Base-by-base conservation (phyloP, 108 stramenopile species). In the Cylindrotheca fusiformis region DNA sequence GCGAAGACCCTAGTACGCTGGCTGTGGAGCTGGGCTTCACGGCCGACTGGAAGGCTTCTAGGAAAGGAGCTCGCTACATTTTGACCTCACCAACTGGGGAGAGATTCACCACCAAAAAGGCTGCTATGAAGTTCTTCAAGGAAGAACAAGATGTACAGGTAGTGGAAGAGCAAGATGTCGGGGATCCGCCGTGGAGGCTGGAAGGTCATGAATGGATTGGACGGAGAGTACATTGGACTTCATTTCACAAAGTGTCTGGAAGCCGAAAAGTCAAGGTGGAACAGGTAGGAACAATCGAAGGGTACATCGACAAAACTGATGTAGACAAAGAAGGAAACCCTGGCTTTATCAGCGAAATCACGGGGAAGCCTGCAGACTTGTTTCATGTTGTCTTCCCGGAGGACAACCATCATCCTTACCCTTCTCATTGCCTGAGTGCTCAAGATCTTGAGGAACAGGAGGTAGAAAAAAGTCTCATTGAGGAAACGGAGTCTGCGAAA, bases 391-490 rank as follows among this genome's bases (percentile, higher is more conserved):
- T 78, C 10, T 93, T 93, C 73, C 78, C 79, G 33, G 86, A 89
- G 23, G 78, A 86, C 27, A 72, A 73, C 28, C 60, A 68, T 17
- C 78, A 79, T 55, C 70, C 59, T 8, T 78, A 83, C 53, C 52
- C 67, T 14, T 61, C 63, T 23, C 53, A 65, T 50, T 32, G 78
- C 19, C 32, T 83, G 44, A 60, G 60, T 14, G 65, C 68, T 6
- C 83, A 84, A 65, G 91, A 93, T 73, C 65, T 89, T 68, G 91
- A 93, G 48, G 91, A 89, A 60, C 78, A 68, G 58, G 91, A 93
- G 60, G 49, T 93, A 18, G 48, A 64, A 25, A 81, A 80, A 44
- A 72, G 67, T 32, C 65, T 91, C 18, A 8, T 88, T 10, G 56
- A 77, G 25, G 68, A 75, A 32, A 52, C 49, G 5, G 30, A 41